Percentiles rank a stretch among this genome's conserved stretches.
Conservation (phyloP, 768 basidiomycete genomes). For the Russula vinacea region DNA sequence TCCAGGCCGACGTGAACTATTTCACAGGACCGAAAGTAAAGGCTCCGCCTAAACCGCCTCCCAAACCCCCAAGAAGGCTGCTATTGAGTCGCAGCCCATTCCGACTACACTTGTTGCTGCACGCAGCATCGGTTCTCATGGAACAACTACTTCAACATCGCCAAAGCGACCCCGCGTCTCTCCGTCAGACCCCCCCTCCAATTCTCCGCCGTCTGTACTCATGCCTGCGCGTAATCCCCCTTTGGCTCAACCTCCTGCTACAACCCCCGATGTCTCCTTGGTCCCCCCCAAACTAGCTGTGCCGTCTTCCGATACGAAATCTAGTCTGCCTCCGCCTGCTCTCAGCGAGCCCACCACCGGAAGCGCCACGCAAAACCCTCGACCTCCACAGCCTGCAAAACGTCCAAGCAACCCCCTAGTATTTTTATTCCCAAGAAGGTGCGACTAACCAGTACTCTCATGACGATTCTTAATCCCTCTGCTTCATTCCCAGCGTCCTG, state of each 20-base stretch:
- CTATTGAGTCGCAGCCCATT: not conserved
- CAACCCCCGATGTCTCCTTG: not conserved
- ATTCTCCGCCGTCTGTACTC: constrained; percentile 8
- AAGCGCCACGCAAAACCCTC: constrained; percentile 3
- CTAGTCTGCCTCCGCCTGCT: not conserved
- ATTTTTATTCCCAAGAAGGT: constrained; percentile 34
- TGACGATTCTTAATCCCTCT: constrained; percentile 27
- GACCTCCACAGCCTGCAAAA: constrained; percentile 5
- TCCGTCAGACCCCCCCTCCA: not conserved
- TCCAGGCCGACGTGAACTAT: constrained; percentile 39
- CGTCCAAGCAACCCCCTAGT: constrained; percentile 23
- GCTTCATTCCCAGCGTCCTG: constrained; percentile 17
- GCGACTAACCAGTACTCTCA: not conserved
- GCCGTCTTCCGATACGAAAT: constrained; percentile 9
- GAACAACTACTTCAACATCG: not conserved
- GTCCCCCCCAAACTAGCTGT: not conserved
- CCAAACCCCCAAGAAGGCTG: constrained; percentile 9
- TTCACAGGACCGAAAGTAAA: constrained; percentile 38
- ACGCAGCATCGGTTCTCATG: constrained; percentile 16
- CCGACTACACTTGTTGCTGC: constrained; percentile 23
- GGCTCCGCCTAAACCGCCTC: not conserved
- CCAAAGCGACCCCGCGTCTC: not conserved
- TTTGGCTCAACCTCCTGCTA: constrained; percentile 1
- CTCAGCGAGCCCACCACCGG: constrained; percentile 1
- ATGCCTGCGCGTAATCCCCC: not conserved